These are phyloP conservation scores for Xylogone sp. DNA, from an alignment of 2,329 filamentous ascomycete species.

Conservation along the genomic window DNA sequence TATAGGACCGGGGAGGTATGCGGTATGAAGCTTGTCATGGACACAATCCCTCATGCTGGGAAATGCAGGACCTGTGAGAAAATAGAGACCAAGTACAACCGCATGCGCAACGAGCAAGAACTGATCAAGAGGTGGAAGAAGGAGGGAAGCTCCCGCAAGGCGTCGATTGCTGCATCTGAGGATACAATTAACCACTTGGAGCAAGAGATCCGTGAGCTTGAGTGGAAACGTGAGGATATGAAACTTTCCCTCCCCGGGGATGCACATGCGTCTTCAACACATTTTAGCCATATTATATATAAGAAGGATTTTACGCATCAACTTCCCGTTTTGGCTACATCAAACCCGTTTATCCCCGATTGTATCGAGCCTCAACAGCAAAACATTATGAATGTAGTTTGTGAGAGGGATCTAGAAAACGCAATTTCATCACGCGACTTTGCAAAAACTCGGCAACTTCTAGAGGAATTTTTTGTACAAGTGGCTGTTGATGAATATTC, in stretches of 20 bases:
- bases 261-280: too few relatives aligned
- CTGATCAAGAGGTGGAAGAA: conserved; percentile 74
- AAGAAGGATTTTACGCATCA: too few relatives aligned
- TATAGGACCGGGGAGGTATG: conserved; percentile 96
- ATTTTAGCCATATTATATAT: too few relatives aligned
- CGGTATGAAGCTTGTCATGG: conserved; percentile 84
- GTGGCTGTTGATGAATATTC: background rate
- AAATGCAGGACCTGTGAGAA: conserved; percentile 86
- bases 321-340: too few relatives aligned
- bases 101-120: conserved; percentile 68
- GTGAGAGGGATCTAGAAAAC: background rate
- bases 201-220: conserved; percentile 52
- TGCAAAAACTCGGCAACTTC: background rate
- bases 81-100: conserved; percentile 78
- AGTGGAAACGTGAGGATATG: conserved; percentile 33
- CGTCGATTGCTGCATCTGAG: conserved; percentile 69
- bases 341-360: too few relatives aligned
- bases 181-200: conserved; percentile 64
- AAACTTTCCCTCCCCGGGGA: too few relatives aligned
- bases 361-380: background rate
- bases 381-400: background rate
- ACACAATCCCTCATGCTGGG: conserved; percentile 58
- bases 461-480: background rate
- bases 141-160: conserved; percentile 54
- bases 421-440: background rate